phyloP scores from a whole-genome alignment of 2,329 filamentous ascomycete species.

The Dothiorella sarmentorum region DNA sequence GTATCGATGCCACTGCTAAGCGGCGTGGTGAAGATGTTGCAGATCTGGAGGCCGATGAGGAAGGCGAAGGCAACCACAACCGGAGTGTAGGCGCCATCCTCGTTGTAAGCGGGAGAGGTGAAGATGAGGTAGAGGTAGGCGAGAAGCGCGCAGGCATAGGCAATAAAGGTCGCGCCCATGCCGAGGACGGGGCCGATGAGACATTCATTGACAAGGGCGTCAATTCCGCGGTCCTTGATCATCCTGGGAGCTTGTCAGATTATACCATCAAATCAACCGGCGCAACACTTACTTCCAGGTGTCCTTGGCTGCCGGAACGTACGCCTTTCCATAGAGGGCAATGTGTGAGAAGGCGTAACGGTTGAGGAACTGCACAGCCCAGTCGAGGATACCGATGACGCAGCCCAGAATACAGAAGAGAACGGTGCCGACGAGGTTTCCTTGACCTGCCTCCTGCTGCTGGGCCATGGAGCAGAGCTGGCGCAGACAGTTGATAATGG shows the following conservation, averaged over 20 bases:
- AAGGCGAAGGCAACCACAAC: constrained; percentile 83
- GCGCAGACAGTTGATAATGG: constrained; percentile 79
- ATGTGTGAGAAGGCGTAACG: constrained; percentile 92
- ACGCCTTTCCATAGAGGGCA: constrained; percentile 85
- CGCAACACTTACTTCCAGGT: constrained; percentile 63
- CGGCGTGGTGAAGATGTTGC: constrained; percentile 84
- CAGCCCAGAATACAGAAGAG: constrained; percentile 75
- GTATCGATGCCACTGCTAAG: constrained; percentile 86
- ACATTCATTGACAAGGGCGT: constrained; percentile 86
- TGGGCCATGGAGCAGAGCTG: constrained; percentile 79
- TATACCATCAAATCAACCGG: background rate
- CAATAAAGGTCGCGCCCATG: constrained; percentile 79
- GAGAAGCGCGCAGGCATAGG: constrained; percentile 74
- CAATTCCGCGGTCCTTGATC: constrained; percentile 89
- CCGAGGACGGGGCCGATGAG: constrained; percentile 61
- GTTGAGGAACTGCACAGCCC: constrained; percentile 86
- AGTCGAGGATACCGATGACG: constrained; percentile 73
- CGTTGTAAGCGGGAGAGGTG: constrained; percentile 77
- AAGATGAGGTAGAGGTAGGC: constrained; percentile 84
- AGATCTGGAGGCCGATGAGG: constrained; percentile 84
- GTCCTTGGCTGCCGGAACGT: constrained; percentile 81
- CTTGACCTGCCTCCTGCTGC: constrained; percentile 60
- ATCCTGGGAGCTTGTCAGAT: constrained; percentile 44
- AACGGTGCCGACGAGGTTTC: constrained; percentile 65
- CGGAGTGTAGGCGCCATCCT: constrained; percentile 63